These are phyloP conservation scores for Mrakia blollopis DNA, from an alignment of 768 basidiomycete genomes.

Conservation along the genomic window DNA sequence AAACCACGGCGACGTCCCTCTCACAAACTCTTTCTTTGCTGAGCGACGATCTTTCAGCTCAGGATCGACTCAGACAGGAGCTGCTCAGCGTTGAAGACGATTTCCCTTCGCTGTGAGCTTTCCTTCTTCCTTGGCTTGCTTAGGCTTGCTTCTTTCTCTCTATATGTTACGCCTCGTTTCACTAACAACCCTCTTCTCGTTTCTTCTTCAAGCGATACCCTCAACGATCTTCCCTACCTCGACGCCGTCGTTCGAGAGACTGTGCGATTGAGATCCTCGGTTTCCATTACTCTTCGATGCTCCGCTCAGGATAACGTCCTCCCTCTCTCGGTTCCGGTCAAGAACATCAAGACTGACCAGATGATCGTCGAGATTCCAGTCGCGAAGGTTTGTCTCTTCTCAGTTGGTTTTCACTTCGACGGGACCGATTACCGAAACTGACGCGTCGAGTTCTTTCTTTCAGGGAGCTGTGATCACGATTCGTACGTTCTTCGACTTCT, in stretches of 20 bases:
- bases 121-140: too few species aligned
- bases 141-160: neutral
- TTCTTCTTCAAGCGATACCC: neutral
- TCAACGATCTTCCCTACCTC: conserved; percentile 18
- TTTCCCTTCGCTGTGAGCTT: neutral
- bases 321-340: neutral
- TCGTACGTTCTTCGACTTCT: neutral
- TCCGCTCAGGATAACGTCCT: neutral
- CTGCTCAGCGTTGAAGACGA: neutral
- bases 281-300: neutral
- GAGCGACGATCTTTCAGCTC: neutral
- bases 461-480: neutral
- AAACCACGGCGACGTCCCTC: neutral
- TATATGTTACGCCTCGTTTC: too few species aligned
- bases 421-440: neutral
- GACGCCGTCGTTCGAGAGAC: conserved; percentile 14
- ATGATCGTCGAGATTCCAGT: neutral
- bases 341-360: conserved; percentile 2
- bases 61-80: neutral
- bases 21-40: neutral
- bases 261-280: neutral
- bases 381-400: neutral
- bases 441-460: neutral
- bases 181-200: neutral
- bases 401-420: neutral